These are phyloP conservation scores for Persicaria maculosa DNA, from an alignment of 148 eudicot genomes.

Conservation along the genomic window DNA sequence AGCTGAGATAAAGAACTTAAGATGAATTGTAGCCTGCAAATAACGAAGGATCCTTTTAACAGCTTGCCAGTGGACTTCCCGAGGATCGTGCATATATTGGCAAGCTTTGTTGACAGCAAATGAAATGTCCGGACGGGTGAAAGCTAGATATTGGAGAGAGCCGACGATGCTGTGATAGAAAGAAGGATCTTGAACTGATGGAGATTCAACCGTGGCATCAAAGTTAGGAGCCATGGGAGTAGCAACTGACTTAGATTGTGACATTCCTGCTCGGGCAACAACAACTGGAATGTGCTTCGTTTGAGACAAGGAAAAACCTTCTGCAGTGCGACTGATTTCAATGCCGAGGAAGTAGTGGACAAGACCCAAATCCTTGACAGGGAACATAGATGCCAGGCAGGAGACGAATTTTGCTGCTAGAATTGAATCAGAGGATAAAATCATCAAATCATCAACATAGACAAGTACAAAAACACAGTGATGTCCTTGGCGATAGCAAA, in stretches of 20 bases:
- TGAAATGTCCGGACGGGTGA: neutral
- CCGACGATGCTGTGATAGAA: neutral
- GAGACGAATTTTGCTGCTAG: neutral
- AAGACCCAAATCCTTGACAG: neutral
- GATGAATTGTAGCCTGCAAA: neutral
- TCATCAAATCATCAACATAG: neutral
- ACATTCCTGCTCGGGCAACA: neutral
- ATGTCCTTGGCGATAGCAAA: neutral
- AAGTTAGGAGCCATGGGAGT: neutral
- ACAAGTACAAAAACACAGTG: too few relatives aligned
- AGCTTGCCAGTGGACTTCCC: neutral
- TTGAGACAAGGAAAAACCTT: too few relatives aligned
- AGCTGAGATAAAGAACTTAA: neutral
- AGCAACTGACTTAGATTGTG: neutral
- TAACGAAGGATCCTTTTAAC: neutral
- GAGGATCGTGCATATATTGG: neutral
- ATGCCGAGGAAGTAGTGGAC: neutral
- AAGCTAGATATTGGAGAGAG: neutral
- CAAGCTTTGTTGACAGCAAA: neutral
- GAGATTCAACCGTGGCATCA: too few relatives aligned
- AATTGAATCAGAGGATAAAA: neutral
- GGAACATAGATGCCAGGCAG: too few relatives aligned
- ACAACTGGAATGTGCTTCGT: too few relatives aligned
- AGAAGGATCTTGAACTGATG: too few relatives aligned
- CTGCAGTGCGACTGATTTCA: too few relatives aligned